Evolutionary conservation across 495 filamentous ascomycete genomes (phyloP).

Genomic region (Penicillium flavigenum): DNA sequence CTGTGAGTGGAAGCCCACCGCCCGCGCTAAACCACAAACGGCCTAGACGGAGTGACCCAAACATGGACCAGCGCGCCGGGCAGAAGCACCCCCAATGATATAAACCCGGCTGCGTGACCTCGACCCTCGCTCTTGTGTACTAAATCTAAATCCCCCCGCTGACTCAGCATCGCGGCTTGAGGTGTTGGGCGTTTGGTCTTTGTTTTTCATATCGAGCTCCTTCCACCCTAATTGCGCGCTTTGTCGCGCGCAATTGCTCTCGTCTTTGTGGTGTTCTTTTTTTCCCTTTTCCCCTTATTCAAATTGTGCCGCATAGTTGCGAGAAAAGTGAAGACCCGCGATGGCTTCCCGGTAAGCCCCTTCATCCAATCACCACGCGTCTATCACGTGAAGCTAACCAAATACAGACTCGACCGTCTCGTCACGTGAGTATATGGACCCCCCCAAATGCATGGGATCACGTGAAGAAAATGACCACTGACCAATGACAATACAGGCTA

Average conservation of each 20-base stretch:
- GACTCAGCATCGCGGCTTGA: constrained; percentile 24
- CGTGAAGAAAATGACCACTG: constrained; percentile 23
- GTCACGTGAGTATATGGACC: constrained; percentile 72
- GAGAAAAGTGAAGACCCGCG: constrained; percentile 36
- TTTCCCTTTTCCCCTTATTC: constrained; percentile 16
- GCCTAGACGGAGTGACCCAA: constrained; percentile 41
- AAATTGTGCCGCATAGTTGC: constrained; percentile 29
- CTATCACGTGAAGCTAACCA: constrained; percentile 40
- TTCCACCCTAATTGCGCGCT: constrained; percentile 13
- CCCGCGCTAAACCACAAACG: constrained; percentile 23
- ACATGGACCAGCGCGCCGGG: constrained; percentile 48
- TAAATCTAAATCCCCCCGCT: constrained; percentile 33
- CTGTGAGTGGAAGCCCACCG: constrained; percentile 34
- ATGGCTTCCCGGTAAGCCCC: constrained; percentile 56
- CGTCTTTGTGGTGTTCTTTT: constrained; percentile 15
- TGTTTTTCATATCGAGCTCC: constrained; percentile 14
- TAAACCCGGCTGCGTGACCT: constrained; percentile 54
- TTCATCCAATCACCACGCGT: constrained; percentile 32
- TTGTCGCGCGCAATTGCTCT: constrained; percentile 17
- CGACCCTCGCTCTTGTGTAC: constrained; percentile 36
- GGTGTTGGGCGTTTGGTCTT: constrained; percentile 26
- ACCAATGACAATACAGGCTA: constrained; percentile 57
- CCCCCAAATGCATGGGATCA: not conserved
- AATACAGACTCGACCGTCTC: constrained; percentile 75
- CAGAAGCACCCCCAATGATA: constrained; percentile 50